Evolutionary conservation across 1,284 basidiomycete species (phyloP), one percentile per base, ranked within the genome.

Genomic region (Marasmius oreades): DNA sequence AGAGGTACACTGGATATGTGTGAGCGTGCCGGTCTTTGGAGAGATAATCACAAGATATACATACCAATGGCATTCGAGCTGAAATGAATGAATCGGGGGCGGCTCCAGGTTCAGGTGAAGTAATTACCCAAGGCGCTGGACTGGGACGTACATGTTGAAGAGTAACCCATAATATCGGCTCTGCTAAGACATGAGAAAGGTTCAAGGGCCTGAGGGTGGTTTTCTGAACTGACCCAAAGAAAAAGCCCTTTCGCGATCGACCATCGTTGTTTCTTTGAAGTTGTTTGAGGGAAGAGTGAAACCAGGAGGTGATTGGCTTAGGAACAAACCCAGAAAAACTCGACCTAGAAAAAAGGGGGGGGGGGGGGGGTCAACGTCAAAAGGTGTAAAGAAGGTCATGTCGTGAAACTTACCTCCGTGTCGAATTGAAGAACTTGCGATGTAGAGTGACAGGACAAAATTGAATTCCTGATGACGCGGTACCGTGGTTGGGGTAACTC

Each of bases 241-340:
- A n/a, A n/a, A n/a, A n/a, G n/a, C n/a, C n/a, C n/a, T n/a, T n/a
- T 59, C 23, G 57, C 57, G 12, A 59, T 4, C 5, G 37, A 46
- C 57, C 57, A 59, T 43, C 42, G 33, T 2, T 47, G 44, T 43
- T 16, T 42, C 56, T 57, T n/a, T n/a, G 28, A 1, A 16, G 2
- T 10, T 26, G 24, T 3, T 26, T 14, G 18, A 50, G 23, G n/a
- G 16, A 0, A 12, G 31, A n/a, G n/a, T 18, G n/a, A n/a, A n/a
- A n/a, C n/a, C n/a, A n/a, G 11, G 28, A 24, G 44, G 16, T 31
- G 12, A 12, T 24, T 14, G 23, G 8, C 2, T 26, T 24, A 16
- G 23, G 28, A 18, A 18, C 45, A 47, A 3, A 47, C 45, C 45
- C n/a, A n/a, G n/a, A n/a, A n/a, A n/a, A n/a, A n/a, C n/a, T n/a